A percentile compares a stretch with the other conserved stretches of the same genome.
Conservation (phyloP, 495 filamentous ascomycete species). For the Annulohypoxylon moriforme region DNA sequence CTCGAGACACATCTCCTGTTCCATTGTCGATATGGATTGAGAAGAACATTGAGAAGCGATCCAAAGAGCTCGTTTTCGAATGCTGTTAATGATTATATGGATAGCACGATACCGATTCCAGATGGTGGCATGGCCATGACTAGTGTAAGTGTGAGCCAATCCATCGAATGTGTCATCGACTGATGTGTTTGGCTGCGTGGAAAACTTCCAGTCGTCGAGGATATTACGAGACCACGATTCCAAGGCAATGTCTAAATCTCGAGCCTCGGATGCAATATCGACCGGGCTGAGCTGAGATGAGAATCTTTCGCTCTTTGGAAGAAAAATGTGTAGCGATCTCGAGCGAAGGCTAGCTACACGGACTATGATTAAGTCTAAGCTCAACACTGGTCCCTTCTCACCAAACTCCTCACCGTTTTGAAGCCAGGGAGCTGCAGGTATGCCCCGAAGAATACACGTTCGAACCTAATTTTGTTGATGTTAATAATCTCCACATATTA, state of each 20-base stretch:
- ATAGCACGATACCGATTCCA: constrained; percentile 48
- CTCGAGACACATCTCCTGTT: constrained; percentile 25
- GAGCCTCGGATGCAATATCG: constrained; percentile 35
- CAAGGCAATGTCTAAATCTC: constrained; percentile 27
- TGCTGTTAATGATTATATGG: constrained; percentile 44
- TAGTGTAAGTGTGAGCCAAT: constrained; percentile 29
- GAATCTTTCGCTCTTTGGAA: constrained; percentile 25
- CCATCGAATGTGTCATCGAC: constrained; percentile 15
- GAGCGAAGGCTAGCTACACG: constrained; percentile 39
- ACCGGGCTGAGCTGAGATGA: constrained; percentile 5
- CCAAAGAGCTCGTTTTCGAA: constrained; percentile 32
- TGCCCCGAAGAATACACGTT: constrained; percentile 25
- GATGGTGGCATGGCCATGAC: constrained; percentile 43
- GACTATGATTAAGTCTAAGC: constrained; percentile 40
- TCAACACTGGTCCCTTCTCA: constrained; percentile 29
- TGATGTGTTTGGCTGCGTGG: neutral
- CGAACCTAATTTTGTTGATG: constrained; percentile 21
- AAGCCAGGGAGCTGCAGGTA: constrained; percentile 39
- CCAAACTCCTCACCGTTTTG: constrained; percentile 35
- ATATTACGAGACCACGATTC: constrained; percentile 32
- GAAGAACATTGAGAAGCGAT: constrained; percentile 17
- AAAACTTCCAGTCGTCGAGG: constrained; percentile 19
- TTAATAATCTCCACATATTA: neutral
- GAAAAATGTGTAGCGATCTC: constrained; percentile 20
- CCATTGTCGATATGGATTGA: neutral